Conservation (phyloP, 1,284 basidiomycete genomes). For the Sanghuangporus baumii region DNA sequence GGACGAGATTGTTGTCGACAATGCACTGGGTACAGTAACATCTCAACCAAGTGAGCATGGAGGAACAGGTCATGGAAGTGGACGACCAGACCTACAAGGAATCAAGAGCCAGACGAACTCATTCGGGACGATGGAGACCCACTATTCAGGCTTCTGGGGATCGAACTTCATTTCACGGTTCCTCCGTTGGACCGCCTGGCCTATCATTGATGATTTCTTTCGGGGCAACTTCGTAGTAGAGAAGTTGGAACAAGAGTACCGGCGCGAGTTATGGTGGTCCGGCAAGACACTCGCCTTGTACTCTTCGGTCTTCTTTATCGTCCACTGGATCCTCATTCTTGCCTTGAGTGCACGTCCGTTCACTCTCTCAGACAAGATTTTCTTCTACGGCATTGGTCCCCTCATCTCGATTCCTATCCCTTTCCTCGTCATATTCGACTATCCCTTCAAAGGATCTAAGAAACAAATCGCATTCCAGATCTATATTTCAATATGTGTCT, state of each 20-base stretch:
- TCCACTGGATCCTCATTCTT: constrained; percentile 64
- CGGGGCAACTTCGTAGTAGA: constrained; percentile 49
- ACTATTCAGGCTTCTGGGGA: constrained; percentile 27
- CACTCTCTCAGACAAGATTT: constrained; percentile 49
- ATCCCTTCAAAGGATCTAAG: constrained; percentile 26
- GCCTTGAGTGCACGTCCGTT: constrained; percentile 45
- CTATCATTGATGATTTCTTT: constrained; percentile 44
- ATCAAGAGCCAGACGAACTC: constrained; percentile 28
- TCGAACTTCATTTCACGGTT: constrained; percentile 26
- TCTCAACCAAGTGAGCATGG: constrained; percentile 35
- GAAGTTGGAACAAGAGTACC: constrained; percentile 54
- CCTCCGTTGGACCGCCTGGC: constrained; percentile 39
- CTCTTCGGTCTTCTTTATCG: constrained; percentile 58
- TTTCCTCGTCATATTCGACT: constrained; percentile 31
- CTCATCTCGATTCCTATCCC: constrained; percentile 33
- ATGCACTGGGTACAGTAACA: constrained; percentile 2
- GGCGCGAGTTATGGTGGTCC: constrained; percentile 9
- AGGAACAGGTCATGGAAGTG: constrained; percentile 36
- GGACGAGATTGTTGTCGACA: constrained; percentile 69
- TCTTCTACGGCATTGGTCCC: constrained; percentile 42
- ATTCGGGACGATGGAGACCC: constrained; percentile 22
- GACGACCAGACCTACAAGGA: constrained; percentile 23
- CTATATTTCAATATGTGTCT: constrained; percentile 25
- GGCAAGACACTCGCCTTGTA: constrained; percentile 51
- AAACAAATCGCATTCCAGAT: constrained; percentile 29